Percentiles rank a stretch among this genome's conserved stretches.
phyloP scores from a whole-genome alignment of 2,329 filamentous ascomycete species.

The Pyrenophora seminiperda region DNA sequence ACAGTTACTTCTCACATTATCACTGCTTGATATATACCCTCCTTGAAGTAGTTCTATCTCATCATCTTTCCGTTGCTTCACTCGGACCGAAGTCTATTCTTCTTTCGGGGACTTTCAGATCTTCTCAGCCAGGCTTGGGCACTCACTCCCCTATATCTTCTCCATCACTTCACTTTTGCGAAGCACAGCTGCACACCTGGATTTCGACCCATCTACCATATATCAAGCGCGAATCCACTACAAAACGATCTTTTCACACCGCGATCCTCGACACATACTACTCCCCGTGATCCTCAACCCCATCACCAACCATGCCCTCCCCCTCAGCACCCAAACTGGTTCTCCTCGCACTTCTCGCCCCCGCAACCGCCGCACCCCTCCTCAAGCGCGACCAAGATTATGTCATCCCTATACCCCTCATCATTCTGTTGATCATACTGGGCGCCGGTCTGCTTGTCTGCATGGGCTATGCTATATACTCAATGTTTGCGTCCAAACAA shows the following conservation, averaged over 20 bases:
- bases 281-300: too few species aligned
- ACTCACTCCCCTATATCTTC: neutral
- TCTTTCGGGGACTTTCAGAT: too few species aligned
- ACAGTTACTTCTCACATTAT: too few species aligned
- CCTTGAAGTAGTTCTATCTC: too few species aligned
- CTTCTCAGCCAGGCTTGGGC: neutral
- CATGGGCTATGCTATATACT: constrained; percentile 27
- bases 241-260: neutral
- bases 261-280: neutral
- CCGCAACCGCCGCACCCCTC: constrained; percentile 6
- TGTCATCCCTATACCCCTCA: constrained; percentile 19
- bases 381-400: constrained; percentile 24
- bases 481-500: constrained; percentile 19
- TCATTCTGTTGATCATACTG: constrained; percentile 30
- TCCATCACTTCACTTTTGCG: neutral
- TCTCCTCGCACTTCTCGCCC: neutral
- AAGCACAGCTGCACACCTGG: neutral
- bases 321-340: neutral
- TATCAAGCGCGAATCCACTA: neutral
- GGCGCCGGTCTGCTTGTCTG: constrained; percentile 20
- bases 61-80: too few species aligned
- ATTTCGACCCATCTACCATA: neutral
- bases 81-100: too few species aligned
- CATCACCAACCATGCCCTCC: neutral
- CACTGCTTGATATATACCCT: too few species aligned